phyloP scores from a whole-genome alignment of 441 rosid genomes.

The Populus hybrid region DNA sequence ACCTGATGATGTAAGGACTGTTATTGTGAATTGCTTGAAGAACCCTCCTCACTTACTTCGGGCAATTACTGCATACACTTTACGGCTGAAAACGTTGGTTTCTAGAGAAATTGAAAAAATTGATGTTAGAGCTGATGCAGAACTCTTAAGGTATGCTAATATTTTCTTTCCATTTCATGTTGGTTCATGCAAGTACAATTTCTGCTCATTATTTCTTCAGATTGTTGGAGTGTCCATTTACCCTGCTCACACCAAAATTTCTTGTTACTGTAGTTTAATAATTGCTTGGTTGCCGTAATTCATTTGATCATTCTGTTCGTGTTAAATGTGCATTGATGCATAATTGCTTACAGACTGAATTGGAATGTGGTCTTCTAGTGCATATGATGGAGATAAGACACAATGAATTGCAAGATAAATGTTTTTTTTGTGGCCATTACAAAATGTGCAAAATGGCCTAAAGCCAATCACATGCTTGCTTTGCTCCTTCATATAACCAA shows the following conservation, averaged over 20 bases:
- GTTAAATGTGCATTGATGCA: neutral
- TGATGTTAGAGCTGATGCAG: slow-evolving; percentile 96
- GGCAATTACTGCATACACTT: slow-evolving; percentile 68
- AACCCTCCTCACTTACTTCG: slow-evolving; percentile 79
- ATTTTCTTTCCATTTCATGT: slow-evolving; percentile 1
- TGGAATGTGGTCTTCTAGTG: neutral
- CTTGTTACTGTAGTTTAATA: neutral
- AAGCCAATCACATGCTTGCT: neutral
- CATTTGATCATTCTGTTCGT: slow-evolving; percentile 3
- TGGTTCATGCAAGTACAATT: neutral
- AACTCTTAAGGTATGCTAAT: slow-evolving; percentile 53
- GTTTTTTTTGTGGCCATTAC: neutral
- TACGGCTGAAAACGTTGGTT: slow-evolving; percentile 58
- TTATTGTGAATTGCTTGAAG: slow-evolving; percentile 56
- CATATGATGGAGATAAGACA: neutral
- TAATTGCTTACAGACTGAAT: neutral
- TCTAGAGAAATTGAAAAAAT: slow-evolving; percentile 81
- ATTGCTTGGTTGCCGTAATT: neutral
- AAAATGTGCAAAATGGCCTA: neutral
- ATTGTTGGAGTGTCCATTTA: neutral
- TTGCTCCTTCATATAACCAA: neutral
- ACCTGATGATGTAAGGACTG: slow-evolving; percentile 67
- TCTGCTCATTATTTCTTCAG: neutral
- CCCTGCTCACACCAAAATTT: neutral
- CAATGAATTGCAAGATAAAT: neutral